Percentiles rank a stretch among this genome's conserved stretches.
These are phyloP conservation scores for Sanghuangporus weigelae DNA, from an alignment of 1,284 basidiomycete genomes.

Conservation along the genomic window DNA sequence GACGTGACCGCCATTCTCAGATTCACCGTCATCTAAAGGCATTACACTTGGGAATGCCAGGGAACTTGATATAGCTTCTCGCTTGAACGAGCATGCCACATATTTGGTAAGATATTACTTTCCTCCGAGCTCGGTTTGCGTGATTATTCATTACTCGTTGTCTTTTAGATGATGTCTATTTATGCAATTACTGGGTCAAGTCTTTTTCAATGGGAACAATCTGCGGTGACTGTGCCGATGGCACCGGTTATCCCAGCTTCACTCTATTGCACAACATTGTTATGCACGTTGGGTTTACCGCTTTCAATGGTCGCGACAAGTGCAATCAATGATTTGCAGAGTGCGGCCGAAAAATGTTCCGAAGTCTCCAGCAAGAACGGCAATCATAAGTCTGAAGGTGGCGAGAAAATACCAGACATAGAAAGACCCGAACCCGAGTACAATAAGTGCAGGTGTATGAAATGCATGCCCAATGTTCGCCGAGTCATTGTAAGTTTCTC, in stretches of 20 bases:
- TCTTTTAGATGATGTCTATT: background rate
- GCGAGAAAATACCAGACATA: background rate
- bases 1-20: background rate
- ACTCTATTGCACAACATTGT: background rate
- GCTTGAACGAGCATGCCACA: background rate
- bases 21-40: background rate
- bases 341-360: too few species aligned
- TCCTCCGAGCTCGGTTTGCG: background rate
- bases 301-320: background rate
- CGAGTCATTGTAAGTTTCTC: background rate
- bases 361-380: background rate
- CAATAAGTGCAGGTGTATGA: background rate
- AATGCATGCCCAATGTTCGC: background rate
- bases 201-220: constrained; percentile 3
- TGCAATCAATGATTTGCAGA: background rate
- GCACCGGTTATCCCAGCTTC: background rate
- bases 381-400: background rate
- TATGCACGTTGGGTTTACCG: background rate
- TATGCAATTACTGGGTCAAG: background rate
- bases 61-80: background rate
- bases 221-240: background rate
- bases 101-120: background rate
- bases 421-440: background rate
- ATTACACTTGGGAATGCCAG: background rate
- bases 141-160: background rate